Evolutionary conservation across 2,329 filamentous ascomycete genomes (phyloP).

Genomic region (Sarocladium kiliense): DNA sequence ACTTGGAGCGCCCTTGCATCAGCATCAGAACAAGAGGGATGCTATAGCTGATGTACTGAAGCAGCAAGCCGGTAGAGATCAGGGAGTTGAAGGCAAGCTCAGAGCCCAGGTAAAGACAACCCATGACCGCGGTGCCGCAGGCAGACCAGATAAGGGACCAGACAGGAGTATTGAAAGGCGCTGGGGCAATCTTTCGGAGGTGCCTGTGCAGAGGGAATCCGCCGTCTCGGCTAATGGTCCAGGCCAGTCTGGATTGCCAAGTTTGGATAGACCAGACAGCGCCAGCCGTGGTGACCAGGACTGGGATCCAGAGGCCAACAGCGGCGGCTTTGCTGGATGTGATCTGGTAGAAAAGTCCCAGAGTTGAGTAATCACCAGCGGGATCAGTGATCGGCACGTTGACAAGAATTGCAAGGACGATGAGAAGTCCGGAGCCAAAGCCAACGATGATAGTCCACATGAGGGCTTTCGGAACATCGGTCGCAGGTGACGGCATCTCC

Average conservation of each 20-base stretch:
- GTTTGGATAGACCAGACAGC: conserved; percentile 22
- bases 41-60: conserved; percentile 23
- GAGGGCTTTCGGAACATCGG: conserved; percentile 18
- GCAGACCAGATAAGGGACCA: conserved; percentile 20
- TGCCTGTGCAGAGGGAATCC: conserved; percentile 19
- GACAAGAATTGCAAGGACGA: conserved; percentile 2
- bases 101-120: conserved; percentile 22
- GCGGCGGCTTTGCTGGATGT: conserved; percentile 17
- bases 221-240: conserved; percentile 21
- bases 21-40: conserved; percentile 20
- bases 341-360: background rate
- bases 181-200: conserved; percentile 17
- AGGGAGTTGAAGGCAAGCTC: conserved; percentile 22
- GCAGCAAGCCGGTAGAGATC: conserved; percentile 19
- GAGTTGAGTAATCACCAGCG: background rate
- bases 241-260: conserved; percentile 23
- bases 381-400: background rate
- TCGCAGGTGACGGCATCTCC: conserved; percentile 21
- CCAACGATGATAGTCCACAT: conserved; percentile 15
- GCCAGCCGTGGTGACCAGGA: conserved; percentile 18
- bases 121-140: conserved; percentile 18
- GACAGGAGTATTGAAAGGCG: conserved; percentile 19
- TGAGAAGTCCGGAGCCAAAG: conserved; percentile 5
- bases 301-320: conserved; percentile 17
- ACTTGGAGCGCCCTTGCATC: conserved; percentile 16